Percentiles rank a stretch among this genome's conserved stretches.
Conservation (phyloP, 139 green algal species). For the Spirogloea muscicola region DNA sequence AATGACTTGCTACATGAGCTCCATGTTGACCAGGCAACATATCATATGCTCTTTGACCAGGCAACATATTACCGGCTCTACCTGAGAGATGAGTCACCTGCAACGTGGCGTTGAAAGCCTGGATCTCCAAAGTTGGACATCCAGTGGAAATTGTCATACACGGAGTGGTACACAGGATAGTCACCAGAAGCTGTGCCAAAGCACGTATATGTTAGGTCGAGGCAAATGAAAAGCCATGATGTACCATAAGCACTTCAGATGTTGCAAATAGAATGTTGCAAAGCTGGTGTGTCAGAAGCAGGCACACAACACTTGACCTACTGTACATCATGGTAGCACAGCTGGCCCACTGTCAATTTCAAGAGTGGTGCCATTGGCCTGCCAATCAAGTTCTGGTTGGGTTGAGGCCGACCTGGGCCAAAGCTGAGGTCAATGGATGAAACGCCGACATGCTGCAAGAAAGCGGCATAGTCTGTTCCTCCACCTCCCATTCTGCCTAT, state of each 20-base stretch:
- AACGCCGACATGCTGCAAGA: conserved; percentile 25
- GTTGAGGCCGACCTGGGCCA: background rate
- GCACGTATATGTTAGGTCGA: too few species aligned
- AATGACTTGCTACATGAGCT: too few species aligned
- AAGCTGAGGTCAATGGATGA: conserved; percentile 2
- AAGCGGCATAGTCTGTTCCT: conserved; percentile 7
- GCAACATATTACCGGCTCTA: too few species aligned
- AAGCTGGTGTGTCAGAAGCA: background rate
- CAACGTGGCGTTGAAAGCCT: background rate
- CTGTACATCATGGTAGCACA: too few species aligned
- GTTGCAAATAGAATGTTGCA: background rate
- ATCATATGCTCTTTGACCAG: too few species aligned
- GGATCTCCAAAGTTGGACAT: conserved; percentile 15
- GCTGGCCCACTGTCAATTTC: too few species aligned
- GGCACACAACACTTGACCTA: too few species aligned
- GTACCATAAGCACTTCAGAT: too few species aligned
- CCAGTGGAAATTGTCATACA: conserved; percentile 24
- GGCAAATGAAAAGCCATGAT: too few species aligned
- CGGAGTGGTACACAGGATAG: conserved; percentile 25
- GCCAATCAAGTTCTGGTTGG: too few species aligned
- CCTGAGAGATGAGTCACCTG: background rate
- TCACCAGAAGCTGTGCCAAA: background rate
- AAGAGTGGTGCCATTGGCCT: too few species aligned
- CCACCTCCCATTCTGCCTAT: background rate
- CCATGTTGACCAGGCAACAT: too few species aligned